Evolutionary conservation across 352 stramenopile species (phyloP), one percentile per base, ranked within the genome.

Genomic region (Achlya hypogyna): DNA sequence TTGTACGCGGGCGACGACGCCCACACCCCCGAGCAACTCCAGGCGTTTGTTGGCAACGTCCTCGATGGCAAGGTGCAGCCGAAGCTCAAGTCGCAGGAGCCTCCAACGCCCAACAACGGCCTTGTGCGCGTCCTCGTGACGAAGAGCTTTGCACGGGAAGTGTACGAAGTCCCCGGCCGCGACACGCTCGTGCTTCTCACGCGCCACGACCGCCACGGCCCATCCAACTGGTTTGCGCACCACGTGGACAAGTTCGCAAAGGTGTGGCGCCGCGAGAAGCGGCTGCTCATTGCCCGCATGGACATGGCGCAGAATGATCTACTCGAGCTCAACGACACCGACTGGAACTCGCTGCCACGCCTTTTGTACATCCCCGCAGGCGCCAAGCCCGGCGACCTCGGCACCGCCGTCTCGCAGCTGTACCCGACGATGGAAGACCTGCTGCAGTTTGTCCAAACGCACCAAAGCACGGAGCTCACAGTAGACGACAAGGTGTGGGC

Each of bases 351-450:
- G 22, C 51, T 67, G 12, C 60, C 60, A 5, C 23, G 32, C 22
- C 32, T 67, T 6, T n/a, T 45, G n/a, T 67, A 59, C 28, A 49
- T 67, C n/a, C 34, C 42, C 4, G 14, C 12, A 16, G 28, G 14
- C 4, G 18, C 16, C 32, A 58, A 54, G 32, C 8, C 23, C 4
- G 59, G 20, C 23, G 14, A 51, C 0, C 12, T 34, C 23, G 47
- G 16, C 4, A 18, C 51, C 25, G 25, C 49, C 10, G 20, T 56
- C 2, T 8, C 25, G 25, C 25, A 56, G 25, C 49, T 56, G 29
- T 67, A 67, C 27, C 60, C 60, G 35, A 67, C 60, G 4, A 67
- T 67, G 60, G 60, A 67, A 59, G 23, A 59, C 10, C 32, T 67
- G 4, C 43, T 59, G 40, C 16, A 58, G 29, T 67, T 67, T 67